Conservation (phyloP, 495 filamentous ascomycete genomes). For the Neurospora intermedia region DNA sequence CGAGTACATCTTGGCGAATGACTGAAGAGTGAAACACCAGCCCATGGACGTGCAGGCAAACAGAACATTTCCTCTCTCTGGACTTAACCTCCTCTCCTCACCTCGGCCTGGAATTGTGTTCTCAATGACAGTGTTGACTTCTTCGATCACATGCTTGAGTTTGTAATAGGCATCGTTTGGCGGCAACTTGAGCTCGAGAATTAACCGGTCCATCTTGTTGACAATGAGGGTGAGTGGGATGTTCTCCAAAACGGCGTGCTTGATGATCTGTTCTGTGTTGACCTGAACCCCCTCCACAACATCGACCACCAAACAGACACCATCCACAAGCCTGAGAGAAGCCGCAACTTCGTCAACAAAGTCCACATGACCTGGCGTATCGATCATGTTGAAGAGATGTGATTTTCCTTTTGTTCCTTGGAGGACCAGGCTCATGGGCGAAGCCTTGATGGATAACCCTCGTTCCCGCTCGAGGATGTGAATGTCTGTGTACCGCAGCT, state of each 20-base stretch:
- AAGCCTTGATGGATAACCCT: constrained; percentile 85
- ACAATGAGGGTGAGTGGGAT: constrained; percentile 81
- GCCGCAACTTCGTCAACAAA: constrained; percentile 95
- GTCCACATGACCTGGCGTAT: constrained; percentile 96
- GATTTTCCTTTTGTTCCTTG: constrained; percentile 85
- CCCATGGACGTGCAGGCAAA: constrained; percentile 90
- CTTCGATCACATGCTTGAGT: constrained; percentile 92
- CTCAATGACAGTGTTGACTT: constrained; percentile 93
- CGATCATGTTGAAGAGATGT: constrained; percentile 89
- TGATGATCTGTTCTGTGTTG: constrained; percentile 94
- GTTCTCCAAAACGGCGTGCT: constrained; percentile 83
- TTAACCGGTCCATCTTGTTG: constrained; percentile 95
- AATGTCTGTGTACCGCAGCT: constrained; percentile 87
- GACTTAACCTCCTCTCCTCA: constrained; percentile 70
- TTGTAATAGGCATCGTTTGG: constrained; percentile 98
- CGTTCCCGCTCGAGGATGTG: constrained; percentile 82
- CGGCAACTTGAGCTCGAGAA: constrained; percentile 88
- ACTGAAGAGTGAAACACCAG: constrained; percentile 90
- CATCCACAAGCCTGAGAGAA: constrained; percentile 77
- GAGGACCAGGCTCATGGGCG: constrained; percentile 89
- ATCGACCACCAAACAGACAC: constrained; percentile 87
- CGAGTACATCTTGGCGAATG: constrained; percentile 93
- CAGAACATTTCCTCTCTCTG: constrained; percentile 92
- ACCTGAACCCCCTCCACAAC: constrained; percentile 97
- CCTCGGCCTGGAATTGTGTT: constrained; percentile 75